Conservation (phyloP, 1,139 yeast species). For the Pichia sp. region DNA sequence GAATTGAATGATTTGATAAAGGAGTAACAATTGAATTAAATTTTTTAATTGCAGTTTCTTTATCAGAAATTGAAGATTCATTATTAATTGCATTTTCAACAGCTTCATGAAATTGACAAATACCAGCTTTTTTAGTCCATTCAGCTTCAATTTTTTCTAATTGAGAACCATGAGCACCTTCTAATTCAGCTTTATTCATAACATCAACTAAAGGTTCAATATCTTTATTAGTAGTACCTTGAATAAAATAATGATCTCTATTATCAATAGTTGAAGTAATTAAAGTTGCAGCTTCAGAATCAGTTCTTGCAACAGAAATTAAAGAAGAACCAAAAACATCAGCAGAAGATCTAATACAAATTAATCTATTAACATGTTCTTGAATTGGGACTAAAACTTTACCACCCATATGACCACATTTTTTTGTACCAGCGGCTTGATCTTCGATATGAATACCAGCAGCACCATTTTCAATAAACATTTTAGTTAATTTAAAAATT, state of each 20-base stretch:
- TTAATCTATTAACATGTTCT: slow-evolving; percentile 91
- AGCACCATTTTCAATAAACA: slow-evolving; percentile 97
- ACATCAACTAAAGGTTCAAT: slow-evolving; percentile 64
- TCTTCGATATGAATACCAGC: slow-evolving; percentile 98
- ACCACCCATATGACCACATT: slow-evolving; percentile 99
- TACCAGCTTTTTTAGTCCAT: slow-evolving; percentile 80
- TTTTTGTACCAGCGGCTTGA: slow-evolving; percentile 98
- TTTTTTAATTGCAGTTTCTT: slow-evolving; percentile 56
- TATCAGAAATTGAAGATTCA: slow-evolving; percentile 50
- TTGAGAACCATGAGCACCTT: slow-evolving; percentile 66
- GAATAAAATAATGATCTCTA: slow-evolving; percentile 88
- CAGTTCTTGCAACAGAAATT: slow-evolving; percentile 89
- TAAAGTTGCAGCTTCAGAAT: slow-evolving; percentile 94
- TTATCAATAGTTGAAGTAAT: slow-evolving; percentile 89
- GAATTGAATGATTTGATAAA: slow-evolving; percentile 64
- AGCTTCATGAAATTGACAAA: slow-evolving; percentile 87
- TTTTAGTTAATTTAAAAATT: slow-evolving; percentile 87
- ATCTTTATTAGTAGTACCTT: slow-evolving; percentile 86
- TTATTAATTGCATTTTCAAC: slow-evolving; percentile 76
- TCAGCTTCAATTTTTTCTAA: slow-evolving; percentile 71
- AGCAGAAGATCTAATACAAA: slow-evolving; percentile 92
- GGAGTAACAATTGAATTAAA: slow-evolving; percentile 72
- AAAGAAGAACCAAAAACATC: slow-evolving; percentile 87
- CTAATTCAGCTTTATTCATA: slow-evolving; percentile 74
- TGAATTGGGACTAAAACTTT: slow-evolving; percentile 96